These are phyloP conservation scores for Groenewaldozyma sp. DNA, from an alignment of 1,139 yeast genomes.

Conservation along the genomic window DNA sequence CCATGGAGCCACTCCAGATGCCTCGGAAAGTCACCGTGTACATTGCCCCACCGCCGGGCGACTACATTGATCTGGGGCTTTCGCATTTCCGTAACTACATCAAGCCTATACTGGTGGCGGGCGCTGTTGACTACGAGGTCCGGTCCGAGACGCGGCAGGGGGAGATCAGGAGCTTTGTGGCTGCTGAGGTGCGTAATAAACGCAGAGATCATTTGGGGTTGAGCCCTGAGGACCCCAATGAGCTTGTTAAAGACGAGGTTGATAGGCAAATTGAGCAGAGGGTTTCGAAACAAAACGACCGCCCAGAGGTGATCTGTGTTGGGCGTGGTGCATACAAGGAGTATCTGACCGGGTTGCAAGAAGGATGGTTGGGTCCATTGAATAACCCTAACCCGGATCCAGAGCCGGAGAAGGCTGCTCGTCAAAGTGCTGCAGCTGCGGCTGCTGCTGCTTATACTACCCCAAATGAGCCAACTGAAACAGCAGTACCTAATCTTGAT, in stretches of 20 bases:
- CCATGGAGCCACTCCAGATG: conserved; percentile 40
- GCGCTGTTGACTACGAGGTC: conserved; percentile 79
- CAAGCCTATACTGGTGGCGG: conserved; percentile 79
- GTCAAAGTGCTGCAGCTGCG: conserved; percentile 8
- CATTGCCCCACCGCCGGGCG: conserved; percentile 95
- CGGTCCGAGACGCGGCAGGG: conserved; percentile 73
- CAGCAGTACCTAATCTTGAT: conserved; percentile 5
- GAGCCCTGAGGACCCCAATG: conserved; percentile 9
- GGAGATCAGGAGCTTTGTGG: conserved; percentile 71
- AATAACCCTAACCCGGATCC: conserved; percentile 24
- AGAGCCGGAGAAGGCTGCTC: conserved; percentile 2
- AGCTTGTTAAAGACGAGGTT: conserved; percentile 20
- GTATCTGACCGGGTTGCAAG: conserved; percentile 82
- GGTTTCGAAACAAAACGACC: conserved; percentile 20
- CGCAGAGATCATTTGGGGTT: conserved; percentile 38
- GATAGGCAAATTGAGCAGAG: conserved; percentile 23
- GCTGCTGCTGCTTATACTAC: conserved; percentile 12
- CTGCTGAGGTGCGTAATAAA: conserved; percentile 67
- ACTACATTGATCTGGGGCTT: conserved; percentile 69
- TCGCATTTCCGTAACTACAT: conserved; percentile 68
- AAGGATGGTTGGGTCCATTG: conserved; percentile 88
- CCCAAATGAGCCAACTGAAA: conserved; percentile 4
- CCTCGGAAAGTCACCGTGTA: conserved; percentile 78
- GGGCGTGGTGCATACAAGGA: conserved; percentile 97
- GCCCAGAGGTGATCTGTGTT: conserved; percentile 85